A percentile compares a stretch with the other conserved stretches of the same genome.
Conservation (phyloP, 2,329 filamentous ascomycete species). For the Dactylonectria estremocensis region DNA sequence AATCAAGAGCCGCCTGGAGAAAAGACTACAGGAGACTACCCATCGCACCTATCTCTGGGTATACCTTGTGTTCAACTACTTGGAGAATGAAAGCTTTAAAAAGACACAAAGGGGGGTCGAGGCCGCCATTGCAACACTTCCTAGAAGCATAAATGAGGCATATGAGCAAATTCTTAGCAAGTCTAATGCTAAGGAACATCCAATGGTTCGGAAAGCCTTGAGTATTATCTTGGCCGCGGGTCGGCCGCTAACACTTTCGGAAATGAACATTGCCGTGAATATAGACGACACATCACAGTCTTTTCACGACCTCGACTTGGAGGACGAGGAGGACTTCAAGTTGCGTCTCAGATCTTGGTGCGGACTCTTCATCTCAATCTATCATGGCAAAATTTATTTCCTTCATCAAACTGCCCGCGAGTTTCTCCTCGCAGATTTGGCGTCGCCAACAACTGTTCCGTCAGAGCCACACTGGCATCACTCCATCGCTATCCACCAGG, state of each 20-base stretch:
- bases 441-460: background rate
- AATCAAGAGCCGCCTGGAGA: constrained; percentile 33
- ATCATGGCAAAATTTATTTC: constrained; percentile 31
- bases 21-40: constrained; percentile 1
- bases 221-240: constrained; percentile 38
- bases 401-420: constrained; percentile 51
- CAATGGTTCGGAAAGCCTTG: constrained; percentile 27
- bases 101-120: constrained; percentile 39
- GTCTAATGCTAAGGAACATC: constrained; percentile 18
- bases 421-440: constrained; percentile 38
- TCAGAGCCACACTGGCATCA: constrained; percentile 6
- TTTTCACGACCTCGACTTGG: constrained; percentile 40
- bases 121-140: constrained; percentile 42
- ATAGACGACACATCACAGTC: constrained; percentile 23
- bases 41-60: constrained; percentile 59
- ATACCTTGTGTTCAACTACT: constrained; percentile 53
- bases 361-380: constrained; percentile 50
- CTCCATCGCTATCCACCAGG: too few relatives aligned
- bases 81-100: constrained; percentile 43
- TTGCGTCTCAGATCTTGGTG: constrained; percentile 42
- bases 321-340: constrained; percentile 39
- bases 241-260: constrained; percentile 46
- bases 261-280: constrained; percentile 50
- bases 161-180: constrained; percentile 49
- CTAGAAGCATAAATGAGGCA: constrained; percentile 48